Base-by-base conservation (phyloP, 768 basidiomycete species). In the Phaffia australis region DNA sequence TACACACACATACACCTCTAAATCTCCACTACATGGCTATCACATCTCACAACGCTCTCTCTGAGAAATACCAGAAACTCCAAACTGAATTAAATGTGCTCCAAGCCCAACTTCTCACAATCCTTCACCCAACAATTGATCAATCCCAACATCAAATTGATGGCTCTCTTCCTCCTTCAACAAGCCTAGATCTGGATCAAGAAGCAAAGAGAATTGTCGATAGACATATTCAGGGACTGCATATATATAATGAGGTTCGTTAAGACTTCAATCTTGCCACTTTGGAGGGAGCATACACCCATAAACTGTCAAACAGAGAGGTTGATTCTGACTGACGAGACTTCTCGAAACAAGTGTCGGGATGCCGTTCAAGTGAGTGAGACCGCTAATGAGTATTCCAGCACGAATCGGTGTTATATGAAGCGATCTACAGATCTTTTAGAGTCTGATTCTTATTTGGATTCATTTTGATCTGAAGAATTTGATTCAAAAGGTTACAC, bases 341-440 rank as follows among this genome's bases (percentile, higher is more conserved):
- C 6, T 42, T 42, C 35, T 42, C 11, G 4, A 42, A 42, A 42
- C 11, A 42, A 42, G 35, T 42, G 35, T 42, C 35, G 58, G 58
- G 64, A 65, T 42, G 64, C 57, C 4, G 57, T 52, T 25, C 50
- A 65, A 52, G 64, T 65, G 64, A 56, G 64, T 46, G 1, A 23
- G 54, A 30, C 2, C 25, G 6, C 55, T 49, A 11, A 5, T 42
- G 11, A 11, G 11, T 42, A 42, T 11, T 42, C 11, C 35, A 42
- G 11, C 11, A 42, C 11, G 35, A 5, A 42, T 42, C 35, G 11
- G 11, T 11, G 11, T 11, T 11, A 42, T 5, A 42, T 11, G 11
- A 42, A 42, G 35, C 11, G 11, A 11, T 42, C 35, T 42, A 42
- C 4, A 11, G 35, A 42, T 5, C 35, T 42, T 11, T 5, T 42